A percentile compares a stretch with the other conserved stretches of the same genome.
Conservation (phyloP, 257 asterid genomes). For the Jacaranda mimosifolia region DNA sequence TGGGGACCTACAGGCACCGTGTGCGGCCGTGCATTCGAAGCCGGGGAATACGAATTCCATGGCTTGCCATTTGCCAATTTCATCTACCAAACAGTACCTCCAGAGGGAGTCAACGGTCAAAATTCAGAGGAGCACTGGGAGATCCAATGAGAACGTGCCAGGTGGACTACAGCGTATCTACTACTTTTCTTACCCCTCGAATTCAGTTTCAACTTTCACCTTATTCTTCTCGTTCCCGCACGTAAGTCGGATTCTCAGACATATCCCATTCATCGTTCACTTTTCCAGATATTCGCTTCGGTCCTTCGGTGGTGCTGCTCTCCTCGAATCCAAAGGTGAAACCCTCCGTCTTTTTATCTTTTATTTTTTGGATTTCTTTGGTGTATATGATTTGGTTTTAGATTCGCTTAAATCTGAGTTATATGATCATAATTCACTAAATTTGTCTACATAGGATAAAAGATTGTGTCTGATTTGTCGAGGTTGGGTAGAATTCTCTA, state of each 20-base stretch:
- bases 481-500: neutral
- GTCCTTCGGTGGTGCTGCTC: conserved; percentile 6
- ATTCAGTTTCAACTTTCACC: conserved; percentile 15
- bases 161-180: neutral
- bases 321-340: conserved; percentile 28
- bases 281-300: neutral
- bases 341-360: neutral
- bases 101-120: neutral
- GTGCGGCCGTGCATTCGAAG: no score
- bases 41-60: no score
- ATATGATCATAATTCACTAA: neutral
- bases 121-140: neutral
- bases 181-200: neutral
- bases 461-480: neutral
- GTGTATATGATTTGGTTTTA: neutral
- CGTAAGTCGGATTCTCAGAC: neutral
- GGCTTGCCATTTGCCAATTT: no score
- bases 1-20: no score
- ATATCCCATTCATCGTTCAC: neutral
- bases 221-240: conserved; percentile 2
- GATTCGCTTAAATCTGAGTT: conserved; percentile 5
- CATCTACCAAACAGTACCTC: neutral
- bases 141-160: conserved; percentile 19
- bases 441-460: neutral
- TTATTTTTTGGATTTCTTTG: neutral